Base-by-base conservation (phyloP, 208 protist genomes). In the Acanthamoeba rhysodes region DNA sequence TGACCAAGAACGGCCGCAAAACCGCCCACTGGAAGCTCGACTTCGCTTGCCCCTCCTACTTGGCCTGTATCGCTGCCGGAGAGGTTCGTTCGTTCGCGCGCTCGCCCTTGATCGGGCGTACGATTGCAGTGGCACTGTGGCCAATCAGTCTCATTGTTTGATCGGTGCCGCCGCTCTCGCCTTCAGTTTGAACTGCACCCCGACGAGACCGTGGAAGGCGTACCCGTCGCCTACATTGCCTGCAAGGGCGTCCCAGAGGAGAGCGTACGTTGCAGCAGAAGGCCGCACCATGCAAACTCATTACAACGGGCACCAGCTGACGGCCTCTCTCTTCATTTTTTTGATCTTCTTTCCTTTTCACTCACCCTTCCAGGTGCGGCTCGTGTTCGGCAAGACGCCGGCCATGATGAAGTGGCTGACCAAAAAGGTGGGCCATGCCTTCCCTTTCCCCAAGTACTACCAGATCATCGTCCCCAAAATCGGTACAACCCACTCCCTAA, bases 401-500 rank as follows among this genome's bases (percentile, higher is more conserved):
- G 4, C 10, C 32, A 90, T 90, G 84, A 68, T 90, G 50, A 34
- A n/a, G n/a, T 90, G 84, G 84, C 29, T 90, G 45, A 90, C 84
- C 84, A 70, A 62, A 34, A 90, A 90, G 55, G 32, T 90, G 84
- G 84, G 57, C 20, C 84, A 70, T 24, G 29, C n/a, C 16, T 90
- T 90, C 84, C 84, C 84, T 18, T 90, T 90, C 84, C 53, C 84
- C 57, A 90, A 90, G 57, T 90, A 90, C 84, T 90, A 90, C 41
- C 84, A 90, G 41, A 70, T 90, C 84, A 68, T 90, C 45, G 50
- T 62, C 10, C 84, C 29, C 72, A 48, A 50, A 20, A 80, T 50
- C 24, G 12, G 34, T 50, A 37, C n/a, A 6, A 6, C 53, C 53
- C 14, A 18, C 2, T 24, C 55, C 55, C 55, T 24, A 16, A 24